Evolutionary conservation across 139 green algal genomes (phyloP).

Genomic region (Chlorella sp.): DNA sequence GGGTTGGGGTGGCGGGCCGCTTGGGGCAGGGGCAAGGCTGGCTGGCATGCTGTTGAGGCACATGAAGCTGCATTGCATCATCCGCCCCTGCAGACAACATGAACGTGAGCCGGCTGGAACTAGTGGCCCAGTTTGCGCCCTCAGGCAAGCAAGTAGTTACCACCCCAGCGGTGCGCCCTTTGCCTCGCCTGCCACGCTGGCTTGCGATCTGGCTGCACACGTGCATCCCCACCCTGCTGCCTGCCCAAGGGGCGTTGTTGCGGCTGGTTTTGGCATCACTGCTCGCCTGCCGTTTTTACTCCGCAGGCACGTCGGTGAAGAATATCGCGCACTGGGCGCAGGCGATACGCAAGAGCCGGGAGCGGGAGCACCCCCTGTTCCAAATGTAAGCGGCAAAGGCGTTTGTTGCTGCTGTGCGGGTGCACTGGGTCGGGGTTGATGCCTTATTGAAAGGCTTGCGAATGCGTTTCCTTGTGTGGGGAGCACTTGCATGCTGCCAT

Average conservation of each 20-base stretch:
- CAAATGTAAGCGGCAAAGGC: neutral
- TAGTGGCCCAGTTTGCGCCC: too few species aligned
- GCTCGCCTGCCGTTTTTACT: neutral
- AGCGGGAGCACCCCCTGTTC: conserved; percentile 19
- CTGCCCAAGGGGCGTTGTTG: too few species aligned
- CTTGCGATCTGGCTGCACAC: too few species aligned
- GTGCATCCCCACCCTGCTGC: neutral
- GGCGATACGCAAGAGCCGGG: conserved; percentile 22
- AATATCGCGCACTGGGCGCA: conserved; percentile 48
- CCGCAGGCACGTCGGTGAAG: conserved; percentile 40
- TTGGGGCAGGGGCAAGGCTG: neutral
- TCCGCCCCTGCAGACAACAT: too few species aligned
- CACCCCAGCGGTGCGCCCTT: too few species aligned
- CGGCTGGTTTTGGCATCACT: neutral
- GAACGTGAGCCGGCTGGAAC: too few species aligned
- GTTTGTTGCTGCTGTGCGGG: neutral
- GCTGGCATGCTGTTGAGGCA: too few species aligned
- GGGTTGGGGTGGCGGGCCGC: neutral
- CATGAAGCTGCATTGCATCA: neutral
- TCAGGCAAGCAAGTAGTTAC: too few species aligned
- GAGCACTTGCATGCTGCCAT: neutral
- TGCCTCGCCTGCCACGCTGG: too few species aligned
- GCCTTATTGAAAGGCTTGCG: too few species aligned
- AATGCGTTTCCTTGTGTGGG: neutral
- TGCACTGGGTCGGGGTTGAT: too few species aligned